Evolutionary conservation across 2,329 filamentous ascomycete genomes (phyloP), one percentile per base, ranked within the genome.

Genomic region (Penicillium sp.): DNA sequence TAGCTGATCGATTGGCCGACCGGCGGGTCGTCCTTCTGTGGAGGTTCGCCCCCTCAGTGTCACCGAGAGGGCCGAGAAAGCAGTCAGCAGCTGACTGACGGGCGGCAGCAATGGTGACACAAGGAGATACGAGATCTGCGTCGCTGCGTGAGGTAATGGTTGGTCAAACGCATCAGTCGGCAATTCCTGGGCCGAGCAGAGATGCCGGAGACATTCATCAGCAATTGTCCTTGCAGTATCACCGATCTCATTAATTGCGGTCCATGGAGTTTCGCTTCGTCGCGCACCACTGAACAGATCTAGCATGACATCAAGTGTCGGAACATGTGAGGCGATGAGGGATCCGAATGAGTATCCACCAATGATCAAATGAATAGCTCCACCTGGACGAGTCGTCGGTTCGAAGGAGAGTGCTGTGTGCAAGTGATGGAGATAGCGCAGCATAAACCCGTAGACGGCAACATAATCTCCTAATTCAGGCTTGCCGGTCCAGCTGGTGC

Each of bases 311-410:
- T 73, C 65, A 33, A 84, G 51, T 7, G 65, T 53, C 0, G 89
- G 88, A 0, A 95, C 76, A 48, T 85, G 82, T 0, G 80, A 82
- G 2, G 88, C 83, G 35, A 97, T 80, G 62, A 95, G 79, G 4
- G 89, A 88, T 38, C 93, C 93, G 66, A 96, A 96, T 0, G 90
- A 95, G 66, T 96, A 96, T 9, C 90, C 90, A 2, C 80, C 85
- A 5, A 93, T 73, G 4, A 95, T 58, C 0, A 84, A 53, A 32
- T 62, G 58, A 11, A 71, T 53, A 26, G 33, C 41, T 27, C 35
- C 41, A 9, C 32, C 35, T 38, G 32, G 26, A 3, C 13, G 32
- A 12, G n/a, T 33, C 8, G 34, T 37, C 11, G 42, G 41, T 25
- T 24, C 12, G 24, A 25, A 5, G 5, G 27, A 18, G n/a, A 51